Conservation (phyloP, 2,329 filamentous ascomycete species). For the Alternaria gaisen region DNA sequence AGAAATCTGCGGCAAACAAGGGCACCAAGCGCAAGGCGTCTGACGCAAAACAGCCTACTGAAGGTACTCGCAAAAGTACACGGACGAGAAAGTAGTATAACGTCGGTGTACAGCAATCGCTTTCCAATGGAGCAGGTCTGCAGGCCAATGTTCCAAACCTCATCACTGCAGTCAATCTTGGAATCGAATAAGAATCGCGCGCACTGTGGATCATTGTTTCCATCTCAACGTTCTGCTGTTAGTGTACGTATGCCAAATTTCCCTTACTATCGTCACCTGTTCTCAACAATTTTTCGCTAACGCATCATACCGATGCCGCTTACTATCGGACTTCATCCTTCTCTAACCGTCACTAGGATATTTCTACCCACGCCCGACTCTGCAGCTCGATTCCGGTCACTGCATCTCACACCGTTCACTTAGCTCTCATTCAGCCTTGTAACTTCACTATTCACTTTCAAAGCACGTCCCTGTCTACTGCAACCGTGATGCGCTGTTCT, state of each 20-base stretch:
- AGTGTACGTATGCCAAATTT: not conserved
- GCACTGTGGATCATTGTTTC: not conserved
- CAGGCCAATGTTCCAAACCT: not conserved
- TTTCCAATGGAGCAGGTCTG: not conserved
- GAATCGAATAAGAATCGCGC: not conserved
- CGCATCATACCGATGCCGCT: conserved; percentile 1
- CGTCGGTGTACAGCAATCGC: not conserved
- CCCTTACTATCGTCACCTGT: not conserved
- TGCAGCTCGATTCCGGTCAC: not conserved
- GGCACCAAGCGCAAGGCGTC: conserved; percentile 37
- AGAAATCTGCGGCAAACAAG: conserved; percentile 18
- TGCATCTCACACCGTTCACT: conserved; percentile 6
- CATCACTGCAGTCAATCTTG: not conserved
- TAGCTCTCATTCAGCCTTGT: not conserved
- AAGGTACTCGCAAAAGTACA: conserved; percentile 38
- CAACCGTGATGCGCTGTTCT: not conserved
- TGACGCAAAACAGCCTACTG: conserved; percentile 18
- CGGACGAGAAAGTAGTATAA: conserved; percentile 30
- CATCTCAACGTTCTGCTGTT: not conserved
- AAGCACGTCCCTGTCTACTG: not conserved
- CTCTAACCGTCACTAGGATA: not conserved
- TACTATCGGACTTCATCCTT: conserved; percentile 2
- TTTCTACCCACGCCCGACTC: not conserved
- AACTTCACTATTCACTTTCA: not conserved
- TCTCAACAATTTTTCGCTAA: not conserved